Base-by-base conservation (phyloP, 2,329 filamentous ascomycete species). In the Mycosphaerella sp. region DNA sequence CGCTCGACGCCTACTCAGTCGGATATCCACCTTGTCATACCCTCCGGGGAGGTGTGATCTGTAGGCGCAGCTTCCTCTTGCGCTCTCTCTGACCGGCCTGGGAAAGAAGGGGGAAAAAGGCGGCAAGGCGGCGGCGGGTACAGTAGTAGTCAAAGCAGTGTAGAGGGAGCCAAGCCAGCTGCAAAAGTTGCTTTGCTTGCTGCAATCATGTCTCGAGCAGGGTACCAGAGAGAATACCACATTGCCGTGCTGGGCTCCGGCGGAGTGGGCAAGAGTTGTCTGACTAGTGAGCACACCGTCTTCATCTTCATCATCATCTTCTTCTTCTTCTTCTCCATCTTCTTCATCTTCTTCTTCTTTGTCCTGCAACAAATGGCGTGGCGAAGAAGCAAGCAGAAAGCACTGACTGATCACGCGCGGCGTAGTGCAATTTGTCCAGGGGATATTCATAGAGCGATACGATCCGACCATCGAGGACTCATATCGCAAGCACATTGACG, bases 251-350 rank as follows among this genome's bases (percentile, higher is more conserved):
- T 91, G 63, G 87, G 87, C 69, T 85, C 87, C 76, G 87, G 89
- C 74, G 89, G 89, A 70, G 89, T 95, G 68, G 89, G 89, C 59
- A 95, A 95, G 74, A 95, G 89, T 71, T 95, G 89, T 78, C 77
- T 95, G 64, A 95, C 89, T 72, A 88, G 89, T 93, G 77, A 53
- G 64, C 34, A 47, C 14, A 39, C 44, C 12, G 10, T n/a, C 44
- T 40, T 46, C 36, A 17, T 1, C 14, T 17, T 17, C 14, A 1
- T 1, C 14, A 1, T 17, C 14, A 1, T 17, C 14, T 17, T 17
- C 14, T 17, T 21, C 21, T 4, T 21, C 21, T 21, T 21, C 21
- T 21, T 21, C 21, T 21, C 2, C 21, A 3, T 21, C 21, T 4
- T 21, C 21, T 21, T 2, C 21, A 3, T 21, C 21, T 21, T 3